These are phyloP conservation scores for Fusarium tricinctum DNA, from an alignment of 2,329 filamentous ascomycete genomes.

Conservation along the genomic window DNA sequence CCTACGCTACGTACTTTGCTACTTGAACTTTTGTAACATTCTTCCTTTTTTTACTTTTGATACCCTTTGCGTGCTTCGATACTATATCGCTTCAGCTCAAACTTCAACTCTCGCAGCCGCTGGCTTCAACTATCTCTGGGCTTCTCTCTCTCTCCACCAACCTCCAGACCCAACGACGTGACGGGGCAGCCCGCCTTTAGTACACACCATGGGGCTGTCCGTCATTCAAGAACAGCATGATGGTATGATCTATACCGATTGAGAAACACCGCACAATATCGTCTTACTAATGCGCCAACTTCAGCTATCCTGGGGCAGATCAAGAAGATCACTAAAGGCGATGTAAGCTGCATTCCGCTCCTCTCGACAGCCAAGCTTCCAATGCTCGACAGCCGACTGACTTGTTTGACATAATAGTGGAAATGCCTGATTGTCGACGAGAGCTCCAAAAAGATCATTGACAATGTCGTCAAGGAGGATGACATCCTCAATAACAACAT, in stretches of 20 bases:
- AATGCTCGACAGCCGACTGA: slow-evolving; percentile 32
- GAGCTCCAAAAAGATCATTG: slow-evolving; percentile 84
- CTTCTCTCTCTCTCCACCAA: slow-evolving; percentile 10
- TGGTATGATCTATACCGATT: slow-evolving; percentile 47
- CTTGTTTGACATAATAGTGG: slow-evolving; percentile 72
- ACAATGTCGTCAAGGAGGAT: slow-evolving; percentile 94
- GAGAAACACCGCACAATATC: neutral
- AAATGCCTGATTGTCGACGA: slow-evolving; percentile 95
- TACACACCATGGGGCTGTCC: slow-evolving; percentile 81
- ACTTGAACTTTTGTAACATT: slow-evolving; percentile 16
- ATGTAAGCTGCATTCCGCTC: slow-evolving; percentile 68
- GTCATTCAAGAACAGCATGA: slow-evolving; percentile 85
- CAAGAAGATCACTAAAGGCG: slow-evolving; percentile 82
- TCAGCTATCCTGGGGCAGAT: slow-evolving; percentile 65
- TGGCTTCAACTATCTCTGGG: slow-evolving; percentile 3
- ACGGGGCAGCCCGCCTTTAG: slow-evolving; percentile 47
- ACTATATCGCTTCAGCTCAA: slow-evolving; percentile 7
- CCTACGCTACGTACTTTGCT: slow-evolving; percentile 1
- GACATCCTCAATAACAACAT: slow-evolving; percentile 97
- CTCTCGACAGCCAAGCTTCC: neutral
- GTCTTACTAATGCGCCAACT: slow-evolving; percentile 38
- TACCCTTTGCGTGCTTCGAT: slow-evolving; percentile 24
- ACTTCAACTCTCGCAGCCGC: slow-evolving; percentile 9
- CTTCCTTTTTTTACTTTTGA: slow-evolving; percentile 27
- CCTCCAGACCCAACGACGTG: slow-evolving; percentile 39